These are phyloP conservation scores for Ocimum tenuiflorum DNA, from an alignment of 257 asterid species.

Conservation along the genomic window DNA sequence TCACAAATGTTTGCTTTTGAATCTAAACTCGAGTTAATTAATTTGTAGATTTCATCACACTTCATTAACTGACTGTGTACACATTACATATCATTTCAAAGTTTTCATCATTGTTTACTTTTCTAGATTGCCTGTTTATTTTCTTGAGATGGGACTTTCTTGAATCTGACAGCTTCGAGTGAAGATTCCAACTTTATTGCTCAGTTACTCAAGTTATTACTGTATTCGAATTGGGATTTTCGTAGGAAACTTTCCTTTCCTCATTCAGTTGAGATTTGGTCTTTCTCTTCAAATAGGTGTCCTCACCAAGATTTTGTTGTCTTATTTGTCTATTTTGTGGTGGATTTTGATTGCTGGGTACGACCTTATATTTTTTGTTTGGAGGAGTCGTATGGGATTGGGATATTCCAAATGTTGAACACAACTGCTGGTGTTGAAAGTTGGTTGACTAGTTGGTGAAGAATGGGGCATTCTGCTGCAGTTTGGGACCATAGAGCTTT, in stretches of 20 bases:
- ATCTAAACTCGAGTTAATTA: constrained; percentile 19
- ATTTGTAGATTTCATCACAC: constrained; percentile 27
- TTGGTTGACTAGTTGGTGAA: constrained; percentile 10
- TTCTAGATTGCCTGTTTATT: constrained; percentile 16
- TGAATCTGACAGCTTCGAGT: constrained; percentile 34
- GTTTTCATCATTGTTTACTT: constrained; percentile 18
- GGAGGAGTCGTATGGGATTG: constrained; percentile 22
- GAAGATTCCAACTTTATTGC: constrained; percentile 31
- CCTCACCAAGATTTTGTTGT: not conserved
- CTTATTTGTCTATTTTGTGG: constrained; percentile 10
- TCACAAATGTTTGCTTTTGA: constrained; percentile 10
- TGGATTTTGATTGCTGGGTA: constrained; percentile 19
- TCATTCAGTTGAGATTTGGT: not conserved
- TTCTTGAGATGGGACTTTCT: constrained; percentile 31
- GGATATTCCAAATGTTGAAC: constrained; percentile 30
- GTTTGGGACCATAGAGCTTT: constrained; percentile 71
- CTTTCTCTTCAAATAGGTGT: not conserved
- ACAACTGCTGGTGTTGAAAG: constrained; percentile 18
- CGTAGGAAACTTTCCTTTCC: constrained; percentile 11
- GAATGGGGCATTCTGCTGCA: constrained; percentile 83
- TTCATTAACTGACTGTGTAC: constrained; percentile 29
- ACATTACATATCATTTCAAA: constrained; percentile 26
- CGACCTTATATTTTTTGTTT: constrained; percentile 3
- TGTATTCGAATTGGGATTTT: constrained; percentile 20
- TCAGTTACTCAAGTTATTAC: constrained; percentile 9